Percentiles rank a stretch among this genome's conserved stretches.
phyloP scores from a whole-genome alignment of 148 eudicot species.

The Diospyros lotus region DNA sequence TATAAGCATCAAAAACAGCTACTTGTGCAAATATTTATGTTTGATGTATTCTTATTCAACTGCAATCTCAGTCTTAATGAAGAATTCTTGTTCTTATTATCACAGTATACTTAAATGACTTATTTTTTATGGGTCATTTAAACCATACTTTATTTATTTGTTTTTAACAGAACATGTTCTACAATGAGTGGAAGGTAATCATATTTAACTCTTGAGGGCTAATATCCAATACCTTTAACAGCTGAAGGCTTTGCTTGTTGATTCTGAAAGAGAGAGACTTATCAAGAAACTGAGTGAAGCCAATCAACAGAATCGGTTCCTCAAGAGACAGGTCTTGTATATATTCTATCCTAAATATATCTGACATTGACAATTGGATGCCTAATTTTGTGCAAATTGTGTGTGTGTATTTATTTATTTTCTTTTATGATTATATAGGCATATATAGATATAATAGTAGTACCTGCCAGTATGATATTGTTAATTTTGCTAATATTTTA shows the following conservation, averaged over 20 bases:
- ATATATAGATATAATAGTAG: too few species aligned
- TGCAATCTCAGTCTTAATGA: neutral
- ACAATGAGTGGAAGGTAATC: neutral
- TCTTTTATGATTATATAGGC: too few species aligned
- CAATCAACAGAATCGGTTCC: conserved; percentile 87
- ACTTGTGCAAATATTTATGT: neutral
- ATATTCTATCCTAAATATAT: neutral
- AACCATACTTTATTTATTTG: neutral
- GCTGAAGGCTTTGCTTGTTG: conserved; percentile 67
- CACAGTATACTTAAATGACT: neutral
- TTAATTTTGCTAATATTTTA: neutral
- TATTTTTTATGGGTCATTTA: neutral
- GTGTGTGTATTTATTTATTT: neutral
- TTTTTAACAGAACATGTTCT: neutral
- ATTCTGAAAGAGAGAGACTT: conserved; percentile 78
- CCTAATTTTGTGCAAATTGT: neutral
- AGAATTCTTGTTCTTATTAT: neutral
- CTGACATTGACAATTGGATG: neutral
- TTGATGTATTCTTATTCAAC: neutral
- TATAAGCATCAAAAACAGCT: neutral
- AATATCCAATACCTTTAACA: conserved; percentile 21
- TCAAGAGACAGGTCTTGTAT: conserved; percentile 78
- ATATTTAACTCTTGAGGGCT: neutral
- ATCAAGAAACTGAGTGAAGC: conserved; percentile 92
- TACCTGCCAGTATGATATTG: neutral